phyloP scores from a whole-genome alignment of 2,329 filamentous ascomycete species.

The Talaromyces piceae region DNA sequence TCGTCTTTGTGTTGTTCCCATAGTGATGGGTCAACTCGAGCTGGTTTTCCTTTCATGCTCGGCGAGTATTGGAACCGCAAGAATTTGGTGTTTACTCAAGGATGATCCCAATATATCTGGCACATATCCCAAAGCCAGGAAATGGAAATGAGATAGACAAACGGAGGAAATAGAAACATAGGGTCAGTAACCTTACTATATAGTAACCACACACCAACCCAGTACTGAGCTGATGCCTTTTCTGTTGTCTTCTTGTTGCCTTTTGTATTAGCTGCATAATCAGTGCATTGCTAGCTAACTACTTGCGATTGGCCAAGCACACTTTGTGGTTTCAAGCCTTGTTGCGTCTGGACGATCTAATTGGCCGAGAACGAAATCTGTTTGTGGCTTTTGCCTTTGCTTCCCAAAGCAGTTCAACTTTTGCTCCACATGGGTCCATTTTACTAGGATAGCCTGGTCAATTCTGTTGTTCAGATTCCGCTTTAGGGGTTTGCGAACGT shows the following conservation, averaged over 20 bases:
- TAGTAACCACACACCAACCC: no score
- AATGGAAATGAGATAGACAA: neutral
- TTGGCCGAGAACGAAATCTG: neutral
- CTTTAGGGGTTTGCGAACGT: no score
- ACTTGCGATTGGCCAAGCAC: neutral
- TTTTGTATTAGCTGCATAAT: neutral
- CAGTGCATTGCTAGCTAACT: neutral
- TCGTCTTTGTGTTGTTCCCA: constrained; percentile 2
- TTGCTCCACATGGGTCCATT: neutral
- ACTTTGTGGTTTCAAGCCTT: neutral
- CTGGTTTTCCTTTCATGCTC: neutral
- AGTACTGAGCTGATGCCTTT: no score
- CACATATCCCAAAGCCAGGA: no score
- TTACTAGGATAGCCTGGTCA: neutral
- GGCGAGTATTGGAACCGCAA: no score
- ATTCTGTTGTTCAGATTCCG: no score
- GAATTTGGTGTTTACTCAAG: no score
- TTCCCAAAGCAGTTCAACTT: neutral
- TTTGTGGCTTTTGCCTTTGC: neutral
- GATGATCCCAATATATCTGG: no score
- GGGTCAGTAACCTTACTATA: no score
- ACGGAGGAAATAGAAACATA: no score
- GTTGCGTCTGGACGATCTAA: neutral
- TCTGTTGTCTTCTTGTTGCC: neutral
- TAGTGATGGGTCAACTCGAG: neutral